Conservation (phyloP, 768 basidiomycete genomes). For the Suillus hirtellus region DNA sequence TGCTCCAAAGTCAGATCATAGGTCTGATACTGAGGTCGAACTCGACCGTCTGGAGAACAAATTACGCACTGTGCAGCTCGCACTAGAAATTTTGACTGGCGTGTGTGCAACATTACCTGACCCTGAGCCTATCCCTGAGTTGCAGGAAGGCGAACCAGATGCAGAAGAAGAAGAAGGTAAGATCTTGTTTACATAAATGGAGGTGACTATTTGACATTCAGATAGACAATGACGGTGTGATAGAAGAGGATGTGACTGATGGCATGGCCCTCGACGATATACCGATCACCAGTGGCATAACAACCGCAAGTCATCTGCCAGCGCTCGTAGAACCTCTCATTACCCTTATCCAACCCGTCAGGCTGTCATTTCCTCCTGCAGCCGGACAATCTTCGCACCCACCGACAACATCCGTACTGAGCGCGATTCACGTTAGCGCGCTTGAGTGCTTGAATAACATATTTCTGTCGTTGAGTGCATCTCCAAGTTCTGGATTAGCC, state of each 20-base stretch:
- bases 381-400: conserved; percentile 74
- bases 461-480: conserved; percentile 68
- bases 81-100: conserved; percentile 87
- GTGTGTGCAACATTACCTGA: conserved; percentile 88
- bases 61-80: conserved; percentile 73
- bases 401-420: conserved; percentile 84
- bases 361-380: conserved; percentile 79
- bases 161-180: conserved; percentile 40
- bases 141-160: conserved; percentile 33
- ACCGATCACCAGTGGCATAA: conserved; percentile 31
- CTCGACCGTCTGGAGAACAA: conserved; percentile 72
- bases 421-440: conserved; percentile 81
- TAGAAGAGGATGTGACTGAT: conserved; percentile 31
- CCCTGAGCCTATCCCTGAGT: conserved; percentile 62
- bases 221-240: conserved; percentile 45
- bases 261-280: conserved; percentile 27
- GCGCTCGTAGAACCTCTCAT: conserved; percentile 70
- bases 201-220: conserved; percentile 35
- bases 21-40: conserved; percentile 63
- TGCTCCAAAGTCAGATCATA: conserved; percentile 76
- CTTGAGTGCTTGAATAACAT: conserved; percentile 91
- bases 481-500: conserved; percentile 41
- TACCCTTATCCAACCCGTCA: conserved; percentile 68
- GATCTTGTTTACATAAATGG: conserved; percentile 19
- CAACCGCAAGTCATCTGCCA: conserved; percentile 42